Evolutionary conservation across 192 early-diverging fungal genomes (phyloP), one percentile per base, ranked within the genome.

Genomic region (Cladochytrium replicatum): DNA sequence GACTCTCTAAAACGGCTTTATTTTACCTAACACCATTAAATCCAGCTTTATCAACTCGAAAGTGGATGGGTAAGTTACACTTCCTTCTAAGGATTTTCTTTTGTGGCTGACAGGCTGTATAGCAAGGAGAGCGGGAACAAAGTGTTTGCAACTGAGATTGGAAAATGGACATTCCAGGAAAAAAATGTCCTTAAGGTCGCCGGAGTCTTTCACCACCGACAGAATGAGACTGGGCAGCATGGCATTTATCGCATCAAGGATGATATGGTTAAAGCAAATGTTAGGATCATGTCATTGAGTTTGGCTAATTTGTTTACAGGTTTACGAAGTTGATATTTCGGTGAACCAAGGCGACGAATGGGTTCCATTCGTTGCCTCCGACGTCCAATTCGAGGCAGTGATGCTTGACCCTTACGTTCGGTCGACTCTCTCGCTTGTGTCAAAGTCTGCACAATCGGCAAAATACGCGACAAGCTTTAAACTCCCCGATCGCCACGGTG

Each of bases 331-430:
- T 41, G 80, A 82, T 19, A 61, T 99, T 25, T 67, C 84, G 0
- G 88, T 91, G 60, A 93, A 84, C 68, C 56, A 64, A 32, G 72
- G 81, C 52, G 74, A 78, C 61, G 48, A 70, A 21, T 99, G 93
- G 92, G 71, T 73, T n/a, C 83, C 92, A 11, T 95, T 86, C 58
- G 66, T 69, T 29, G 73, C 84, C 19, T 63, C 76, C 24, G 83
- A 89, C 56, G 66, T 97, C 40, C 93, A 96, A 62, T 81, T 97
- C 48, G 88, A 93, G 62, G 74, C 88, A 29, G 86, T 84, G 22
- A 99, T 99, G 96, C 74, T 99, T 32, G 93, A 99, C 61, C 96
- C 96, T 6, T 93, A 97, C 63, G 73, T 99, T 47, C 84, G 78
- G 30, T 46, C 43, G 34, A 66, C 84, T 55, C 64, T 79, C 46